These are phyloP conservation scores for Buxus sempervirens DNA, from an alignment of 164 flowering plant species.

Conservation along the genomic window DNA sequence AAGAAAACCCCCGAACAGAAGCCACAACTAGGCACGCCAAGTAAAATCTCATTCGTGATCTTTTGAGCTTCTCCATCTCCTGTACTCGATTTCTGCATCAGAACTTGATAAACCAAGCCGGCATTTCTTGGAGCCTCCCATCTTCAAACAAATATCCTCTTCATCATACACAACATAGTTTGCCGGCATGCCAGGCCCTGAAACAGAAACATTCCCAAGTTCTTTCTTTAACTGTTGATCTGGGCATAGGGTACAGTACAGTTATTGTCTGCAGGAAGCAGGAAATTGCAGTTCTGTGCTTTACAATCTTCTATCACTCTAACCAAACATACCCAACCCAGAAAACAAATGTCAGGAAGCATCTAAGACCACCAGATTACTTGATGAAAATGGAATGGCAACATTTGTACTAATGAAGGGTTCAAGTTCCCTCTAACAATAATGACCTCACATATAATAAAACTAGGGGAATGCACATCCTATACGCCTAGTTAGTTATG, in stretches of 20 bases:
- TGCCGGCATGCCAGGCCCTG: conserved; percentile 27
- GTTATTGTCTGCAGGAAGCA: conserved; percentile 3
- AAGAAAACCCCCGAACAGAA: conserved; percentile 18
- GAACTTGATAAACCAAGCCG: conserved; percentile 64
- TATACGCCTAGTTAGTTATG: too few species aligned
- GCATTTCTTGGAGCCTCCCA: conserved; percentile 52
- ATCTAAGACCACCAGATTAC: too few species aligned
- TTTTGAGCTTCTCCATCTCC: conserved; percentile 74
- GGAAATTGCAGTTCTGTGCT: background rate
- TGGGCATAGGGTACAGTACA: conserved; percentile 17
- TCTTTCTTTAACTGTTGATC: conserved; percentile 33
- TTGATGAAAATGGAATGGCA: background rate
- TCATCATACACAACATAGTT: conserved; percentile 33
- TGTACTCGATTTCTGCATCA: conserved; percentile 86
- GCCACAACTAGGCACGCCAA: conserved; percentile 32
- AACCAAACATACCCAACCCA: background rate
- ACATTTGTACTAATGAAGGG: too few species aligned
- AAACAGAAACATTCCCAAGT: conserved; percentile 25
- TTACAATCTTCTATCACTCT: background rate
- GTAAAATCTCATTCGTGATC: conserved; percentile 44
- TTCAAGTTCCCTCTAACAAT: background rate
- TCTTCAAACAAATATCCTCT: conserved; percentile 53
- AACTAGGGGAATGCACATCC: too few species aligned
- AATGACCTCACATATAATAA: too few species aligned
- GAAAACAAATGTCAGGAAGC: background rate